Conservation (phyloP, 495 filamentous ascomycete genomes). For the Neurospora sp. region DNA sequence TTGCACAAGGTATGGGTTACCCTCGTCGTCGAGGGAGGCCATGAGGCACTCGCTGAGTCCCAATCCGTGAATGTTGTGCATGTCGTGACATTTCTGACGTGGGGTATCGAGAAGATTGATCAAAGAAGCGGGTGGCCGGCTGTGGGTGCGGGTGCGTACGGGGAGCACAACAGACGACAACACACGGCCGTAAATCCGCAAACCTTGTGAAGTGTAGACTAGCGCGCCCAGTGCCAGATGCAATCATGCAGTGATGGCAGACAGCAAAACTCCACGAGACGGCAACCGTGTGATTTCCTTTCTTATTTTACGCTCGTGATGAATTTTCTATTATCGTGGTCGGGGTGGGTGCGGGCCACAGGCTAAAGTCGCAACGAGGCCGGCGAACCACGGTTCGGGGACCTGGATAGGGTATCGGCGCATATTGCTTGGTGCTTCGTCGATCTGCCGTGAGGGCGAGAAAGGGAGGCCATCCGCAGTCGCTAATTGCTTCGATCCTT, state of each 20-base stretch:
- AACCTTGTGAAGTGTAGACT: not conserved
- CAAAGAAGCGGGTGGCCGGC: not conserved
- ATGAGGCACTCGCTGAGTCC: not conserved
- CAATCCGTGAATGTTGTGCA: not conserved
- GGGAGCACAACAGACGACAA: conserved; percentile 11
- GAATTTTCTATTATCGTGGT: not conserved
- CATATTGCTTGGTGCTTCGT: not conserved
- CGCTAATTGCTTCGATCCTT: not conserved
- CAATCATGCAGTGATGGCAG: not conserved
- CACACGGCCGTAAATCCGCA: conserved; percentile 14
- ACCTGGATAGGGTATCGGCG: not conserved
- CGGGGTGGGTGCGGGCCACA: not conserved
- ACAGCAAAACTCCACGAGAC: not conserved
- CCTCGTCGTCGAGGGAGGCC: not conserved
- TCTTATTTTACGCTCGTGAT: not conserved
- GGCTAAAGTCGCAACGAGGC: not conserved
- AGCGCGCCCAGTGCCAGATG: not conserved
- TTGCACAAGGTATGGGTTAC: conserved; percentile 1
- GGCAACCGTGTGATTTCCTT: not conserved
- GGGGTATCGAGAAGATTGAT: not conserved
- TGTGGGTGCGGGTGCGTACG: not conserved
- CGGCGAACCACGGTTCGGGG: not conserved
- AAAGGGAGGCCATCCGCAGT: not conserved
- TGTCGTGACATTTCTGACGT: not conserved
- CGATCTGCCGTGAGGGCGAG: not conserved